Evolutionary conservation across 106 monocot species (phyloP).

Genomic region (Gastrodia elata): DNA sequence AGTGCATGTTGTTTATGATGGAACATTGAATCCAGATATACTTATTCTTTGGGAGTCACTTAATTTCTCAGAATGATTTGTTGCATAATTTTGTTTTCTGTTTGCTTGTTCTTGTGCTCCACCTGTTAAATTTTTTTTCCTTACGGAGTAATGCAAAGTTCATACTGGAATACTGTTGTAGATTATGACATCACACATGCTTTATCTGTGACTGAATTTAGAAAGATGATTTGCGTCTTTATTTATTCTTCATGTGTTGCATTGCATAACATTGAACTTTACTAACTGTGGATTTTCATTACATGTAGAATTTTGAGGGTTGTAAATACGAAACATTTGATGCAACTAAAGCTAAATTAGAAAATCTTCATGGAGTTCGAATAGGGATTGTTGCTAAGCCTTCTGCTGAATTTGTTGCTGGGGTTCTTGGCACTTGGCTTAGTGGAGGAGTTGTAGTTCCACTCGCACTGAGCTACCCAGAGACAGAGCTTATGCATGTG

Average conservation of each 20-base stretch:
- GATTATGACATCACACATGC: background rate
- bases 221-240: background rate
- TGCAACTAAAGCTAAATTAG: constrained; percentile 14
- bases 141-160: background rate
- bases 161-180: background rate
- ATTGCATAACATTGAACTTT: background rate
- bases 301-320: constrained; percentile 2
- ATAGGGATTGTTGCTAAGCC: constrained; percentile 92
- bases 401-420: constrained; percentile 94
- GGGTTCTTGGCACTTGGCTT: constrained; percentile 82
- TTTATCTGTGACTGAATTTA: background rate
- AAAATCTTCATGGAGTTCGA: constrained; percentile 59
- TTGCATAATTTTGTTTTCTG: background rate
- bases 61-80: background rate
- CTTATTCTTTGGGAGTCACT: background rate
- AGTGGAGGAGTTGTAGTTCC: constrained; percentile 95
- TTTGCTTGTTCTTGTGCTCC: background rate
- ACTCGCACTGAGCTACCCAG: constrained; percentile 91
- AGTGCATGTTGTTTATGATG: background rate
- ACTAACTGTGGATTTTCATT: background rate
- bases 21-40: background rate
- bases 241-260: background rate
- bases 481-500: constrained; percentile 82
- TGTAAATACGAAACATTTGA: constrained; percentile 9
- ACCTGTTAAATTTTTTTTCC: constrained; percentile 2